Percentiles rank a stretch among this genome's conserved stretches.
Evolutionary conservation across 164 flowering plant species (phyloP).

Genomic region (Vitis amurensis): DNA sequence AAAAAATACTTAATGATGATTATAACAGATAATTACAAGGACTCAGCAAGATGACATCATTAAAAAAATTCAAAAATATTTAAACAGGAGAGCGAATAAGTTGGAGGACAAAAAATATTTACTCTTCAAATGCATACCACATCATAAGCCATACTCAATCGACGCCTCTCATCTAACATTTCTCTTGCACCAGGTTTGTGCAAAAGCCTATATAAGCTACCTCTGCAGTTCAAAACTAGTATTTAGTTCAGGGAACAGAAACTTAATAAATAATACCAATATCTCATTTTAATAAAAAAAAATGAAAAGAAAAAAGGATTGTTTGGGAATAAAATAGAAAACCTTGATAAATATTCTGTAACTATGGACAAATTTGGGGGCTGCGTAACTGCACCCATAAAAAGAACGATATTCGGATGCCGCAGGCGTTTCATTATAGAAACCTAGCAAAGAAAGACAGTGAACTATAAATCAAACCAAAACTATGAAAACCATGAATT

Average conservation of each 20-base stretch:
- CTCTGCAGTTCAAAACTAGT: slow-evolving; percentile 54
- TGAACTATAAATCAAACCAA: neutral
- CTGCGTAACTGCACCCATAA: slow-evolving; percentile 97
- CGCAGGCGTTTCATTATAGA: slow-evolving; percentile 94
- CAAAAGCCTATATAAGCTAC: slow-evolving; percentile 88
- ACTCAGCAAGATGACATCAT: neutral
- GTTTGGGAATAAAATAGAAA: neutral
- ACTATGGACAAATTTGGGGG: slow-evolving; percentile 97
- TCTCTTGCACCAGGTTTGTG: slow-evolving; percentile 89
- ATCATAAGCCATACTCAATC: slow-evolving; percentile 91
- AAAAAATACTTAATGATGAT: too few relatives aligned
- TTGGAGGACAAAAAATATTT: neutral
- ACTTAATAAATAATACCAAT: neutral
- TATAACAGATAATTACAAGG: neutral
- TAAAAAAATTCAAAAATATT: neutral
- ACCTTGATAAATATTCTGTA: slow-evolving; percentile 97
- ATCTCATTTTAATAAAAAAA: neutral
- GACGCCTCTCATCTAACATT: slow-evolving; percentile 80
- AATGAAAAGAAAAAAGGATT: neutral
- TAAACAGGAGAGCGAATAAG: neutral
- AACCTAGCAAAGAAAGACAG: slow-evolving; percentile 48
- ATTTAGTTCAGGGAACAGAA: neutral
- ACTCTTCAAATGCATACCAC: slow-evolving; percentile 57
- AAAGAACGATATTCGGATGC: slow-evolving; percentile 97
- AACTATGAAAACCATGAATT: neutral